These are phyloP conservation scores for Phytopythium litorale DNA, from an alignment of 352 stramenopile species.

Conservation along the genomic window DNA sequence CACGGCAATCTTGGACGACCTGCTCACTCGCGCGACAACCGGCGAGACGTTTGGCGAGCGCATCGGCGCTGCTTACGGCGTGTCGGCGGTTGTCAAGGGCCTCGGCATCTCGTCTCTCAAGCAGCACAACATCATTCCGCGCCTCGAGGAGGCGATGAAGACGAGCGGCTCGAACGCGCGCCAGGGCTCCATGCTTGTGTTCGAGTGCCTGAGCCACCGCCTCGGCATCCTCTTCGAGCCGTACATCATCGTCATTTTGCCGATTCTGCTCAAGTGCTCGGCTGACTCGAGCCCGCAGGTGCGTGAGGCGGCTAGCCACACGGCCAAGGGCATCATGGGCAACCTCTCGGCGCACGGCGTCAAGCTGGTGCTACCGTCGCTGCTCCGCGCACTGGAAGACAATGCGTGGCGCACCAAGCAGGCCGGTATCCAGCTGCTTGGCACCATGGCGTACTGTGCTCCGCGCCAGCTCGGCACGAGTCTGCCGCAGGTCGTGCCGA, in stretches of 20 bases:
- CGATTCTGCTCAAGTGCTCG: constrained; percentile 98
- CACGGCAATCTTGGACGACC: constrained; percentile 61
- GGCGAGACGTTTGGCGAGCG: constrained; percentile 85
- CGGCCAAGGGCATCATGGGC: constrained; percentile 97
- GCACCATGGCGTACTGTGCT: constrained; percentile 97
- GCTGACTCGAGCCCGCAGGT: constrained; percentile 96
- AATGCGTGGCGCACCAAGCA: constrained; percentile 98
- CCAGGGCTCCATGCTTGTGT: constrained; percentile 95
- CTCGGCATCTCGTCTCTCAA: constrained; percentile 98
- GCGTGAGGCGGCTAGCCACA: constrained; percentile 92
- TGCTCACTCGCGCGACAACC: constrained; percentile 68
- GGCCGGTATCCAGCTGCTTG: constrained; percentile 97
- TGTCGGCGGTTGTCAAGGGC: constrained; percentile 99
- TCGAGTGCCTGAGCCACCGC: constrained; percentile 95
- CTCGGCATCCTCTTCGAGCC: constrained; percentile 98
- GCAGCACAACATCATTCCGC: constrained; percentile 96
- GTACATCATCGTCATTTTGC: constrained; percentile 98
- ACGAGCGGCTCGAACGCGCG: constrained; percentile 69
- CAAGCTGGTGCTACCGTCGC: constrained; percentile 97
- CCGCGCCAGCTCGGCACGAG: constrained; percentile 97
- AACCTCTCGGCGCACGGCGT: constrained; percentile 98
- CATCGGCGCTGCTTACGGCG: constrained; percentile 95
- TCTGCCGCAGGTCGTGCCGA: constrained; percentile 98
- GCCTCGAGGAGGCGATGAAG: constrained; percentile 82
- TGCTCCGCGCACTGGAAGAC: constrained; percentile 94